These are phyloP conservation scores for Lactarius sanguifluus DNA, from an alignment of 768 basidiomycete species.

Conservation along the genomic window DNA sequence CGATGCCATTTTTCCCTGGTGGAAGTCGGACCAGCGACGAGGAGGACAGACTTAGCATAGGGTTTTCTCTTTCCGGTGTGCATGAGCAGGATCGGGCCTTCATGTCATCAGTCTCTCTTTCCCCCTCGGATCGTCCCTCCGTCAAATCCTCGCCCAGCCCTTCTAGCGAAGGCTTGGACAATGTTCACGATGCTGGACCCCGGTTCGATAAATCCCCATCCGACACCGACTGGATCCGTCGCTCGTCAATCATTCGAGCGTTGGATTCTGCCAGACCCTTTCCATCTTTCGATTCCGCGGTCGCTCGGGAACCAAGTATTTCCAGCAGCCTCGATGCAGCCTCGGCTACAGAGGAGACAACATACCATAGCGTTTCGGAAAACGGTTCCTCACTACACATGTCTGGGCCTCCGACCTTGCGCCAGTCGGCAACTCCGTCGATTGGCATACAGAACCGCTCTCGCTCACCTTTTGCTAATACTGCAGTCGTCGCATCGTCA, in stretches of 20 bases:
- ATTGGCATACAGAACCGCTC: conserved; percentile 33
- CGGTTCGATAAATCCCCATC: conserved; percentile 29
- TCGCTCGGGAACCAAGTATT: conserved; percentile 24
- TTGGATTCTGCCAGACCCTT: conserved; percentile 31
- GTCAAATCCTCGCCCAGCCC: conserved; percentile 71
- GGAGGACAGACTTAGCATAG: conserved; percentile 46
- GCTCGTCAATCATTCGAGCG: conserved; percentile 25
- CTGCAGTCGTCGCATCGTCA: conserved; percentile 53
- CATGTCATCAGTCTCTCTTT: conserved; percentile 55
- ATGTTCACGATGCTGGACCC: conserved; percentile 32
- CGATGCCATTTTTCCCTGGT: conserved; percentile 83
- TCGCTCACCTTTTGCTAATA: conserved; percentile 46
- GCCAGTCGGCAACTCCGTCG: conserved; percentile 24
- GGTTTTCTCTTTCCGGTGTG: conserved; percentile 48
- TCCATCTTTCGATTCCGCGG: conserved; percentile 33
- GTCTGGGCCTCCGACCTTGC: conserved; percentile 26
- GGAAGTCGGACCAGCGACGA: conserved; percentile 57
- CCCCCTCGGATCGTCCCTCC: conserved; percentile 66
- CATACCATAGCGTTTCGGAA: conserved; percentile 13
- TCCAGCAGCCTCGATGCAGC: conserved; percentile 28
- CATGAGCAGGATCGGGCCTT: conserved; percentile 46
- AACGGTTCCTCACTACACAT: conserved; percentile 19
- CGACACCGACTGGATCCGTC: conserved; percentile 35
- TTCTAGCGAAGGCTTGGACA: conserved; percentile 38
- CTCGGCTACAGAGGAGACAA: conserved; percentile 22